A percentile compares a stretch with the other conserved stretches of the same genome.
These are phyloP conservation scores for Thalassiosira mediterranea DNA, from an alignment of 352 stramenopile genomes.

Conservation along the genomic window DNA sequence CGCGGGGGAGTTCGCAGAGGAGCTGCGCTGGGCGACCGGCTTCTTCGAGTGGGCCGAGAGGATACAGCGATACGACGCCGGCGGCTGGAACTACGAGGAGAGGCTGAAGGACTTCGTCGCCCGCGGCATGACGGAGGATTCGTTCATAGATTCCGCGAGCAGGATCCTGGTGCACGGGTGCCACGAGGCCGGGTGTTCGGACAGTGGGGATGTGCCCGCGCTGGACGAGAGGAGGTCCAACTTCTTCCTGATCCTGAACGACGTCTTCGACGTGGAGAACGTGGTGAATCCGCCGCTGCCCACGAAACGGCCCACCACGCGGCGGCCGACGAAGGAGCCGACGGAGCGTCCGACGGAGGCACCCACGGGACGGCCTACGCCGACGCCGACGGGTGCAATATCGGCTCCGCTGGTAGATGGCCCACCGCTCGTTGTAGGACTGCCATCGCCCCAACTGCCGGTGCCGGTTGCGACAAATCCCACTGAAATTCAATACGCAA, in stretches of 20 bases:
- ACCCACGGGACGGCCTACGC: no score
- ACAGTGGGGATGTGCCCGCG: conserved; percentile 13
- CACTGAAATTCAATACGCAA: conserved; percentile 10
- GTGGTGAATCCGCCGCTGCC: conserved; percentile 15
- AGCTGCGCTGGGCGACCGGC: conserved; percentile 54
- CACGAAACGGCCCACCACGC: conserved; percentile 4
- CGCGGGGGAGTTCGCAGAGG: conserved; percentile 31
- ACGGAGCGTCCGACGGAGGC: background rate
- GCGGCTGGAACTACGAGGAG: conserved; percentile 12
- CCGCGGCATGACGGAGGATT: conserved; percentile 23
- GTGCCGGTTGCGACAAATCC: no score
- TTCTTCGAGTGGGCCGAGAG: conserved; percentile 35
- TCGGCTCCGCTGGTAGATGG: no score
- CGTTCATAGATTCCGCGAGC: conserved; percentile 40
- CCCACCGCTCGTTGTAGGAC: no score
- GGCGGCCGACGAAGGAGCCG: conserved; percentile 3
- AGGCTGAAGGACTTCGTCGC: background rate
- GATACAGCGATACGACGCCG: conserved; percentile 22
- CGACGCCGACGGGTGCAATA: no score
- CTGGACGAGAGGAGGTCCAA: conserved; percentile 22
- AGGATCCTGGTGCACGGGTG: conserved; percentile 30
- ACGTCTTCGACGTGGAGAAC: conserved; percentile 31
- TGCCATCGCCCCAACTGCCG: no score
- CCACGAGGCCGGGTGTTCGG: conserved; percentile 26
- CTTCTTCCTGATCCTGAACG: conserved; percentile 46